Conservation (phyloP, 1,284 basidiomycete genomes). For the Golubevia pallescens region DNA sequence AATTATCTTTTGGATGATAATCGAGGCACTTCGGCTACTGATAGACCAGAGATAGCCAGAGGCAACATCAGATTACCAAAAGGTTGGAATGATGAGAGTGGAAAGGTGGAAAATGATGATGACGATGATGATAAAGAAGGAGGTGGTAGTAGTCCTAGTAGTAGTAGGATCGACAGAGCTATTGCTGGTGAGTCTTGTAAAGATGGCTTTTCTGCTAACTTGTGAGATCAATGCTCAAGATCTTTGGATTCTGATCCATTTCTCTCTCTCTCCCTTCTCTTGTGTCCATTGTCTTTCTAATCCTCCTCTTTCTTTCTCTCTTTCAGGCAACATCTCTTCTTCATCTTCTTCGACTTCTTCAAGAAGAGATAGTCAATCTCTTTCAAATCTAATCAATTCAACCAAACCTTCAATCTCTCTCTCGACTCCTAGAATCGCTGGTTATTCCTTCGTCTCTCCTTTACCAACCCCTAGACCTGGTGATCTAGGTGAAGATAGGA, state of each 20-base stretch:
- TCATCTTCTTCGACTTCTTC: too few species aligned
- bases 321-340: too few species aligned
- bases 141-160: conserved; percentile 30
- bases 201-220: conserved; percentile 2
- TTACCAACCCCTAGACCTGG: conserved; percentile 84
- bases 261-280: too few species aligned
- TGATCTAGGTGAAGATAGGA: conserved; percentile 75
- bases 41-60: not conserved
- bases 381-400: too few species aligned
- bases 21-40: not conserved
- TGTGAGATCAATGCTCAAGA: too few species aligned
- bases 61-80: conserved; percentile 6
- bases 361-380: too few species aligned
- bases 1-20: not conserved
- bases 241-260: too few species aligned
- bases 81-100: conserved; percentile 1
- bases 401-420: too few species aligned
- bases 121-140: conserved; percentile 7
- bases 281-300: too few species aligned
- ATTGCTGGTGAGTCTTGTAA: conserved; percentile 24
- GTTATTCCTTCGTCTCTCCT: conserved; percentile 78
- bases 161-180: conserved; percentile 45
- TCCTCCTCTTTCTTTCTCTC: too few species aligned
- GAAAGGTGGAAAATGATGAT: conserved; percentile 7
- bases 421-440: conserved; percentile 69